Percentiles rank a stretch among this genome's conserved stretches.
phyloP scores from a whole-genome alignment of 441 rosid genomes.

The Rhodomyrtus psidioides region DNA sequence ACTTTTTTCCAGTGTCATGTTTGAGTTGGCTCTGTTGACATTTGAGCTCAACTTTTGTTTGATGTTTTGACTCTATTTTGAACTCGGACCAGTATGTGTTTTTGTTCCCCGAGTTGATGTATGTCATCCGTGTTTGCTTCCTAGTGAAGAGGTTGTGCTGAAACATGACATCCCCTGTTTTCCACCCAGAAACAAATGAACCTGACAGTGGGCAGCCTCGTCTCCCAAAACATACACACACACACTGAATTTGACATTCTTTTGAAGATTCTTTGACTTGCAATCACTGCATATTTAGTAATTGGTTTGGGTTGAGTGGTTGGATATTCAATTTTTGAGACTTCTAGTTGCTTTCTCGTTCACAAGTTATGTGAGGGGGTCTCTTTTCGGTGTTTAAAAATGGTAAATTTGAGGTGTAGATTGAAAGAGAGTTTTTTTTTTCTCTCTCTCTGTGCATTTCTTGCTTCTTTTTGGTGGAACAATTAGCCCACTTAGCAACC shows the following conservation, averaged over 20 bases:
- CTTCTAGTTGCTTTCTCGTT: conserved; percentile 5
- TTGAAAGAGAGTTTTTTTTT: conserved; percentile 17
- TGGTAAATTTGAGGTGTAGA: conserved; percentile 20
- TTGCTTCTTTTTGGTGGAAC: conserved; percentile 9
- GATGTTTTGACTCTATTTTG: background rate
- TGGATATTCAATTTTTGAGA: background rate
- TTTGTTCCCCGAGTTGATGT: conserved; percentile 9
- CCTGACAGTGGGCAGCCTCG: background rate
- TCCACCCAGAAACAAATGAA: background rate
- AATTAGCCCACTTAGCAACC: conserved; percentile 16
- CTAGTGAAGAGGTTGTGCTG: background rate
- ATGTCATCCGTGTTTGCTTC: conserved; percentile 2
- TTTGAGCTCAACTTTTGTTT: conserved; percentile 18
- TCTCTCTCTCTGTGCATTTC: conserved; percentile 17
- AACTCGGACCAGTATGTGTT: conserved; percentile 17
- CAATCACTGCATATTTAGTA: conserved; percentile 9
- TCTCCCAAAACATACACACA: conserved; percentile 9
- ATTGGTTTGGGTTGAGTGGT: background rate
- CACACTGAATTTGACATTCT: conserved; percentile 13
- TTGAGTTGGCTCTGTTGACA: conserved; percentile 18
- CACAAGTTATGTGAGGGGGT: conserved; percentile 3
- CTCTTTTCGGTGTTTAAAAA: conserved; percentile 22
- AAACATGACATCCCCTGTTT: background rate
- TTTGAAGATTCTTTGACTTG: conserved; percentile 5
- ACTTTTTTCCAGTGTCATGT: conserved; percentile 7